Evolutionary conservation across 768 basidiomycete species (phyloP).

Genomic region (Lactarius sp.): DNA sequence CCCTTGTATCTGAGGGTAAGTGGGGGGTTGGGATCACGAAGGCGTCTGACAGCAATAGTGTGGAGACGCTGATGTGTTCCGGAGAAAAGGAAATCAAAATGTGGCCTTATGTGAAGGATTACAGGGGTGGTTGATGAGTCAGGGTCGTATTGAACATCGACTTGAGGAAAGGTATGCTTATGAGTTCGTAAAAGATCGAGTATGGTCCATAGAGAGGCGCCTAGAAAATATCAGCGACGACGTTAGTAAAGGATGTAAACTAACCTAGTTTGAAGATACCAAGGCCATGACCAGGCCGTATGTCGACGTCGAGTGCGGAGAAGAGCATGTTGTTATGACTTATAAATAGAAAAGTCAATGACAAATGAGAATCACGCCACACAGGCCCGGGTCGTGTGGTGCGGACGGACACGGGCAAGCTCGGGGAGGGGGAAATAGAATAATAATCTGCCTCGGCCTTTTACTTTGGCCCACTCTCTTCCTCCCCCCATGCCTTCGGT

Average conservation of each 20-base stretch:
- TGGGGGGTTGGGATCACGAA: constrained; percentile 63
- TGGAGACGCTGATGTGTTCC: constrained; percentile 73
- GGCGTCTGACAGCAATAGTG: constrained; percentile 66
- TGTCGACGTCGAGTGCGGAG: constrained; percentile 66
- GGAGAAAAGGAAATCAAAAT: constrained; percentile 83
- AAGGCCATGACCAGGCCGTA: constrained; percentile 69
- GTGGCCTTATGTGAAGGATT: constrained; percentile 72
- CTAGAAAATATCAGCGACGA: constrained; percentile 35
- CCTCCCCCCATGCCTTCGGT: constrained; percentile 15
- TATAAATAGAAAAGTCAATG: too few relatives aligned
- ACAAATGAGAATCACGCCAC: not conserved
- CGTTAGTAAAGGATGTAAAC: constrained; percentile 26
- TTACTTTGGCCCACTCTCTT: not conserved
- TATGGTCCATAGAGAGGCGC: constrained; percentile 73
- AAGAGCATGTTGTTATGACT: constrained; percentile 40
- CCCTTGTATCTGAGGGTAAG: constrained; percentile 66
- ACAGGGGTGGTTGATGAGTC: constrained; percentile 69
- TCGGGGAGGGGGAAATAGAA: not conserved
- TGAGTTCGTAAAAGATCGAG: constrained; percentile 62
- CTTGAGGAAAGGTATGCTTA: constrained; percentile 69
- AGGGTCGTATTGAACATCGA: constrained; percentile 79
- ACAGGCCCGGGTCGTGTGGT: too few relatives aligned
- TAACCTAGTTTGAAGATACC: constrained; percentile 67
- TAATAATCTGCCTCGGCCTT: not conserved
- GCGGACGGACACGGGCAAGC: not conserved